Conservation (phyloP, 345 rosid species). For the Abelmoschus esculentus region DNA sequence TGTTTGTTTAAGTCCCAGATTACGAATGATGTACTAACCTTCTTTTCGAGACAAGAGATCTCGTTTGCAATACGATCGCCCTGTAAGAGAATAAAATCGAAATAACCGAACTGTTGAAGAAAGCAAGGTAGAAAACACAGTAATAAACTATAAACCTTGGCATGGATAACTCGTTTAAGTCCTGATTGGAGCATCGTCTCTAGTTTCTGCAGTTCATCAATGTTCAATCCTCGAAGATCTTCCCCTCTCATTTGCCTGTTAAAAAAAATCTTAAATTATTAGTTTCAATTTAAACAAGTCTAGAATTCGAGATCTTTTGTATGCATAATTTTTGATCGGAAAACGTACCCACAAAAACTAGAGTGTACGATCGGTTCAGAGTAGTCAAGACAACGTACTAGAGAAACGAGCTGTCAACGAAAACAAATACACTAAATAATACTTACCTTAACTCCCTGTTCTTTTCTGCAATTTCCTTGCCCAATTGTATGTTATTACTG, state of each 20-base stretch:
- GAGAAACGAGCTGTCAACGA: too few species aligned
- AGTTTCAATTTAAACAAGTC: too few species aligned
- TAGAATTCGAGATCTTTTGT: too few species aligned
- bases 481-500: slow-evolving; percentile 31
- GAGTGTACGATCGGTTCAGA: too few species aligned
- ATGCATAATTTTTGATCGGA: too few species aligned
- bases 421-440: neutral
- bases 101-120: too few species aligned
- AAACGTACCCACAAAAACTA: too few species aligned
- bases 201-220: slow-evolving; percentile 37
- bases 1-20: too few species aligned
- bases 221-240: slow-evolving; percentile 38
- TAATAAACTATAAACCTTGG: slow-evolving; percentile 22
- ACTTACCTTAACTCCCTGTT: slow-evolving; percentile 43
- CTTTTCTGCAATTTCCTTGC: slow-evolving; percentile 50
- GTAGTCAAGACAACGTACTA: too few species aligned
- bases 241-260: slow-evolving; percentile 52
- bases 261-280: neutral
- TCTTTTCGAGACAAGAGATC: slow-evolving; percentile 38
- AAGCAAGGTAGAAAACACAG: too few species aligned
- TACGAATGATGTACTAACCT: slow-evolving; percentile 25
- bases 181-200: slow-evolving; percentile 42
- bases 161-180: slow-evolving; percentile 27
- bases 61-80: slow-evolving; percentile 21
- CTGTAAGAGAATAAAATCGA: too few species aligned